Conservation (phyloP, 2,329 filamentous ascomycete species). For the Didymellaceae sp. region DNA sequence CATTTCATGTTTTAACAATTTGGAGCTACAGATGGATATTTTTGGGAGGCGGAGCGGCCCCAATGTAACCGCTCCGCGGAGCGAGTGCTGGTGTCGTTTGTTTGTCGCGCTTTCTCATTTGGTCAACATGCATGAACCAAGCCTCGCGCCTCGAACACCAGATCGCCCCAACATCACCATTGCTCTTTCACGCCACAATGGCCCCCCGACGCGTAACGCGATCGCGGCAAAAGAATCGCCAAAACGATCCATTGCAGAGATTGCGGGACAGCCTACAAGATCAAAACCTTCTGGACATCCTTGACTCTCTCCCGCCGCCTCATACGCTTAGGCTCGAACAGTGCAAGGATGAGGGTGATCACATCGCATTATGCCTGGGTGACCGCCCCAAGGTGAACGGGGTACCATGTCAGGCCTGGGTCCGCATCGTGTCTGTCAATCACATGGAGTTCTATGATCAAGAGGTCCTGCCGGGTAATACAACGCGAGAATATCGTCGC, state of each 20-base stretch:
- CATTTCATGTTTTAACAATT: too few species aligned
- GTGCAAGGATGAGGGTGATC: neutral
- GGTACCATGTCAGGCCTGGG: conserved; percentile 3
- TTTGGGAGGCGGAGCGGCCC: too few species aligned
- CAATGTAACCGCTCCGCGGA: neutral
- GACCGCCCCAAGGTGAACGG: neutral
- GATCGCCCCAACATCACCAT: neutral
- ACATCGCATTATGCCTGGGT: neutral
- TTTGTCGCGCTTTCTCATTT: conserved; percentile 9
- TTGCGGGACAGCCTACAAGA: neutral
- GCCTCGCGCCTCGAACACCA: neutral
- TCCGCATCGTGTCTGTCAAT: neutral
- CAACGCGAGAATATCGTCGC: neutral
- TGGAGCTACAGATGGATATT: too few species aligned
- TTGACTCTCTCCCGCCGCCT: conserved; percentile 6
- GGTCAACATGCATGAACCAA: conserved; percentile 4
- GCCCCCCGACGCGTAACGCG: neutral
- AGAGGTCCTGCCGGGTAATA: neutral
- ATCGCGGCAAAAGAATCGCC: neutral
- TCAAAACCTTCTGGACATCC: neutral
- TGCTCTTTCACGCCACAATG: neutral
- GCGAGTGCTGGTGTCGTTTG: conserved; percentile 4
- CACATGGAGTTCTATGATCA: conserved; percentile 3
- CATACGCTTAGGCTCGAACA: neutral
- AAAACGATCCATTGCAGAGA: neutral